Evolutionary conservation across 2,329 filamentous ascomycete species (phyloP).

Genomic region (Claviceps purpurea): DNA sequence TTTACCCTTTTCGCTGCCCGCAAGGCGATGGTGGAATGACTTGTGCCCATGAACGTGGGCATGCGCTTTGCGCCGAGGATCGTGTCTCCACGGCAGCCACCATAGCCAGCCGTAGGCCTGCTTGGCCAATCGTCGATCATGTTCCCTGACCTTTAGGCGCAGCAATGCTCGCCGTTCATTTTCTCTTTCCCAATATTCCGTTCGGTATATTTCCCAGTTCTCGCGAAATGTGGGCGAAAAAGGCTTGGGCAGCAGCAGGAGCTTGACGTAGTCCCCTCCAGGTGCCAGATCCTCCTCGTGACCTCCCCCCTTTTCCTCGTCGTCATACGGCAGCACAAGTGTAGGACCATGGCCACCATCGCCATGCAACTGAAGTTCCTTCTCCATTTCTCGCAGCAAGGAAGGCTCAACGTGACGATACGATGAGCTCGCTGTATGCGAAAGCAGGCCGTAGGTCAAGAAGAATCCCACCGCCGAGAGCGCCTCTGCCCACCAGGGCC

Average conservation of each 20-base stretch:
- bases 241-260: conserved; percentile 82
- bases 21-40: conserved; percentile 24
- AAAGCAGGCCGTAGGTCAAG: conserved; percentile 62
- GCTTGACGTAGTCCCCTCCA: conserved; percentile 82
- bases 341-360: conserved; percentile 4
- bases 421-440: conserved; percentile 50
- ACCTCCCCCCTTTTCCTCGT: conserved; percentile 46
- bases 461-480: conserved; percentile 62
- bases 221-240: conserved; percentile 91
- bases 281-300: conserved; percentile 84
- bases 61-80: conserved; percentile 17
- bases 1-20: conserved; percentile 30
- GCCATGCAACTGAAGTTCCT: conserved; percentile 36
- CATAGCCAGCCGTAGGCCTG: conserved; percentile 63
- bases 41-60: conserved; percentile 14
- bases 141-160: conserved; percentile 53
- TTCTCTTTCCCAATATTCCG: conserved; percentile 93
- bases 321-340: conserved; percentile 30
- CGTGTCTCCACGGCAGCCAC: conserved; percentile 62
- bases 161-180: conserved; percentile 75
- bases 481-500: conserved; percentile 68
- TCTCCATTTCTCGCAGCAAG: conserved; percentile 46
- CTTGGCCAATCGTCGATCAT: conserved; percentile 54
- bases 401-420: conserved; percentile 66
- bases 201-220: conserved; percentile 90